Evolutionary conservation across 1,284 basidiomycete species (phyloP).

Genomic region (Microbotryomycetes sp.): DNA sequence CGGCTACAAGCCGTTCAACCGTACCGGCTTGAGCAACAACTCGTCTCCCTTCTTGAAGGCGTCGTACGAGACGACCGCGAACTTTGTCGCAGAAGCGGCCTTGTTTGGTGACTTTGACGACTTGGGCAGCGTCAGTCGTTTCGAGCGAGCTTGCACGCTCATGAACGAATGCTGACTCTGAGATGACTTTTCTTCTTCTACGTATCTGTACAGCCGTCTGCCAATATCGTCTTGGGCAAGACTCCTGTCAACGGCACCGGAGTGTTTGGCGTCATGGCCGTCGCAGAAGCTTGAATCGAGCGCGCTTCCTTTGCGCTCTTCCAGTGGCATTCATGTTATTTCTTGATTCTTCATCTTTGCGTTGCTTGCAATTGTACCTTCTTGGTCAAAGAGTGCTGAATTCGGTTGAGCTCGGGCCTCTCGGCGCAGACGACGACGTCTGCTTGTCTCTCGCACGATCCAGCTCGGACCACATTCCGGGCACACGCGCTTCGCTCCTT

Average conservation of each 20-base stretch:
- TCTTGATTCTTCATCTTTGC: no score
- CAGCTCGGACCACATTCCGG: no score
- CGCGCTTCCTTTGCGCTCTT: no score
- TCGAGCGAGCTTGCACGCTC: conserved; percentile 41
- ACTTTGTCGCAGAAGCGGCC: conserved; percentile 89
- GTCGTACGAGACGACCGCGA: conserved; percentile 94
- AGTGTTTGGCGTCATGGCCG: conserved; percentile 57
- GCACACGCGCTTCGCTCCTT: no score
- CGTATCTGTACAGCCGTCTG: not conserved
- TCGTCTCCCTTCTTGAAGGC: conserved; percentile 93
- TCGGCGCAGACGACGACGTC: no score
- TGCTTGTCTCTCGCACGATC: no score
- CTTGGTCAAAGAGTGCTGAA: no score
- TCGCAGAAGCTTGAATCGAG: conserved; percentile 22
- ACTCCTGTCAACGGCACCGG: conserved; percentile 80
- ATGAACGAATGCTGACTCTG: not conserved
- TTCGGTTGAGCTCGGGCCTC: no score
- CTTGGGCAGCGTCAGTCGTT: conserved; percentile 58
- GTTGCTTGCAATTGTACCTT: no score
- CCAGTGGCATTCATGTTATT: no score
- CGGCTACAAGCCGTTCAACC: conserved; percentile 95
- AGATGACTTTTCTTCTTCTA: not conserved
- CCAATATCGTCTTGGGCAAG: conserved; percentile 53
- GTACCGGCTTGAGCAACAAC: conserved; percentile 84
- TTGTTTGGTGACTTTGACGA: conserved; percentile 92